A percentile compares a stretch with the other conserved stretches of the same genome.
Evolutionary conservation across 495 filamentous ascomycete genomes (phyloP).

Genomic region (Neurospora sp.): DNA sequence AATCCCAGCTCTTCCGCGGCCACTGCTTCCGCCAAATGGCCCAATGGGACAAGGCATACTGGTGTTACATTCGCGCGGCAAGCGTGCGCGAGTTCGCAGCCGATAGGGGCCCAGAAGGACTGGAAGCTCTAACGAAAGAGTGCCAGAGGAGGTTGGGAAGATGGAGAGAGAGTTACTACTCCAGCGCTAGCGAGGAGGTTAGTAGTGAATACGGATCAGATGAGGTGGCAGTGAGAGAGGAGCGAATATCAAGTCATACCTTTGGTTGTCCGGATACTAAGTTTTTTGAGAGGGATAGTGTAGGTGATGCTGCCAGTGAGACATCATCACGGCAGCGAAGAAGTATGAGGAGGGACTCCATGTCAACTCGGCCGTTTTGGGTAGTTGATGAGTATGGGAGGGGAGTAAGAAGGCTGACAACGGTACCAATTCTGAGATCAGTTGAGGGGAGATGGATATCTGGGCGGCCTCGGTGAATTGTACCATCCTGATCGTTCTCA

Average conservation of each 20-base stretch:
- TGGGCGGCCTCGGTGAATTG: not conserved
- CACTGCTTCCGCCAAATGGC: not conserved
- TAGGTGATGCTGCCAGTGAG: not conserved
- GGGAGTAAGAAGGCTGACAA: not conserved
- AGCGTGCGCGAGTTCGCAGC: not conserved
- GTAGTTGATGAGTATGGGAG: not conserved
- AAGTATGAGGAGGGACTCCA: not conserved
- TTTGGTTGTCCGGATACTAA: not conserved
- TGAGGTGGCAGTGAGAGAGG: not conserved
- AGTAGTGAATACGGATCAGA: not conserved
- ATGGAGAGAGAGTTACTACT: not conserved
- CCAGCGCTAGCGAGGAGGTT: not conserved
- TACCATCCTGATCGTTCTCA: not conserved
- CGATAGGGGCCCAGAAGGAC: not conserved
- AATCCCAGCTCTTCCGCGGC: conserved; percentile 1
- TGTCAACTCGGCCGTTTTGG: not conserved
- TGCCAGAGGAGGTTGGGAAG: not conserved
- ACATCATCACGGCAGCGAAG: not conserved
- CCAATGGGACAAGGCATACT: not conserved
- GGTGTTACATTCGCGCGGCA: not conserved
- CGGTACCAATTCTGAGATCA: not conserved
- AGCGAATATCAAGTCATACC: not conserved
- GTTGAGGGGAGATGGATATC: not conserved
- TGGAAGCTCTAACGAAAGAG: not conserved
- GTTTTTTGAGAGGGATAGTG: not conserved